Base-by-base conservation (phyloP, 306 rosid genomes). In the Parietaria judaica region DNA sequence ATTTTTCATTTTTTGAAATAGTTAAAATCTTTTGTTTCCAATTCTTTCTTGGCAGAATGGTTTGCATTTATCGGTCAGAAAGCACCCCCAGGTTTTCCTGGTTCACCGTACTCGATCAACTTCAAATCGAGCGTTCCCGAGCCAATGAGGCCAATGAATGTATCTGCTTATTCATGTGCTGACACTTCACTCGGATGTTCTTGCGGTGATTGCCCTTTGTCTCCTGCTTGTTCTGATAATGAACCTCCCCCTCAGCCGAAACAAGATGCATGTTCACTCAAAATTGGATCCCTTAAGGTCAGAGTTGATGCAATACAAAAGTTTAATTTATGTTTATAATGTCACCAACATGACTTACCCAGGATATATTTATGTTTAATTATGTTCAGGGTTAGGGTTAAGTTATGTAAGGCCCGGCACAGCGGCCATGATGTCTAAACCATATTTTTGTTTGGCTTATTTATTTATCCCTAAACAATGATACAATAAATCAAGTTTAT, bases 111-210 rank as follows among this genome's bases (percentile, higher is more conserved):
- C 77, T 60, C 87, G 46, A 91, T 91, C 51, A 68, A 74, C 55
- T 91, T 85, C 73, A 88, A 73, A 74, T 74, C 79, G 51, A 64
- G 64, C 56, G 64, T 71, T 73, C 74, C 66, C 7, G 73, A 75
- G 65, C 56, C 88, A 66, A 76, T 91, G 89, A 78, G 73, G 77
- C 87, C 65, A 58, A 91, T 91, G 98, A 88, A 91, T 46, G 83
- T 83, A 65, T 80, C 96, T 70, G 84, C 56, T 60, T 91, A 83
- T 74, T 76, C 88, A 12, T 91, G 98, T 66, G 75, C 76, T 66
- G 98, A 91, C 83, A 83, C 89, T 72, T 88, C 98, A 54, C 81
- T 91, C 54, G 95, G 96, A 66, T 91, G 98, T 79, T 91, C 98
- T 72, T 91, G 98, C 36, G 98, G 98, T 54, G 98, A 91, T 79